These are phyloP conservation scores for Chaetoceros muelleri DNA, from an alignment of 108 stramenopile genomes.

Conservation along the genomic window DNA sequence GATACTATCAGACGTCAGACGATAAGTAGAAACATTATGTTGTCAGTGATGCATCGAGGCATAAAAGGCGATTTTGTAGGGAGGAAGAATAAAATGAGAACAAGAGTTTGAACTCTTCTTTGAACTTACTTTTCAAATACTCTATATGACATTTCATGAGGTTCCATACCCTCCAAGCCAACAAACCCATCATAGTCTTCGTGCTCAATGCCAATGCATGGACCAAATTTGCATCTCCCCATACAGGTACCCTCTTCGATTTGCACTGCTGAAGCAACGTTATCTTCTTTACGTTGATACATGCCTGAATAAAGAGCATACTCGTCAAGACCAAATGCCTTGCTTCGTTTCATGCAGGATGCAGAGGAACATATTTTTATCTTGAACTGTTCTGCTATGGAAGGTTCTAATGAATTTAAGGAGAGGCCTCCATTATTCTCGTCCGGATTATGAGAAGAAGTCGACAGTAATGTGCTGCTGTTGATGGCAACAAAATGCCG, in stretches of 20 bases:
- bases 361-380: slow-evolving; percentile 62
- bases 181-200: slow-evolving; percentile 69
- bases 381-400: slow-evolving; percentile 46
- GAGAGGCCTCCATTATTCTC: too few species aligned
- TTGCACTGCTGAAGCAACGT: slow-evolving; percentile 16
- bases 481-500: too few species aligned
- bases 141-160: slow-evolving; percentile 40
- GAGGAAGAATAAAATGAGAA: too few species aligned
- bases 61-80: too few species aligned
- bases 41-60: too few species aligned
- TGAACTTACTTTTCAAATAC: slow-evolving; percentile 44
- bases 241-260: slow-evolving; percentile 65
- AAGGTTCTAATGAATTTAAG: slow-evolving; percentile 12
- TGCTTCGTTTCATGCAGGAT: slow-evolving; percentile 38
- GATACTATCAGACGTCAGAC: slow-evolving; percentile 11
- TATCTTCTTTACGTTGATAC: slow-evolving; percentile 22
- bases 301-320: slow-evolving; percentile 50
- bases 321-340: slow-evolving; percentile 42
- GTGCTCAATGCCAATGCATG: slow-evolving; percentile 70
- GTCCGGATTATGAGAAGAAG: too few species aligned
- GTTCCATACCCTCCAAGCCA: slow-evolving; percentile 64
- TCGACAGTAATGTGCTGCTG: too few species aligned
- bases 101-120: too few species aligned
- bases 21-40: too few species aligned
- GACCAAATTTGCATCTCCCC: slow-evolving; percentile 63